phyloP scores from a whole-genome alignment of 306 rosid genomes.

The Prunus campanulata region DNA sequence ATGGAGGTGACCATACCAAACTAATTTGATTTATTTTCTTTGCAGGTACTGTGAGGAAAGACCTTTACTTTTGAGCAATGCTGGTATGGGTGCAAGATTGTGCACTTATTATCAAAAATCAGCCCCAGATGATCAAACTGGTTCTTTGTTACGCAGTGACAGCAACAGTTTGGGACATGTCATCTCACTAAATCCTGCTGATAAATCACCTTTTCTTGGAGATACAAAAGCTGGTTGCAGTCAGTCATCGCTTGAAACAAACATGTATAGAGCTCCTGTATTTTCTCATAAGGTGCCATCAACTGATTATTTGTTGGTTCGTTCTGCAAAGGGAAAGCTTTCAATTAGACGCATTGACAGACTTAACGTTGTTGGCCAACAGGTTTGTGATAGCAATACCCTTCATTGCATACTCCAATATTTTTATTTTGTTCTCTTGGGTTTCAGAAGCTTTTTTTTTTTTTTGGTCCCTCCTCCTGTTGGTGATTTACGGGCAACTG shows the following conservation, averaged over 20 bases:
- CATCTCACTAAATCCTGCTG: slow-evolving; percentile 81
- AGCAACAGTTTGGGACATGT: slow-evolving; percentile 73
- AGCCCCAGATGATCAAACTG: slow-evolving; percentile 85
- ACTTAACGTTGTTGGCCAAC: slow-evolving; percentile 85
- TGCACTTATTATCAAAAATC: slow-evolving; percentile 91
- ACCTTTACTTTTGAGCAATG: slow-evolving; percentile 88
- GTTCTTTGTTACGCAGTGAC: slow-evolving; percentile 60
- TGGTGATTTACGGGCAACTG: background rate
- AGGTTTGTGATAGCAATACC: slow-evolving; percentile 48
- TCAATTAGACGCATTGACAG: slow-evolving; percentile 86
- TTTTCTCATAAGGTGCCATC: slow-evolving; percentile 81
- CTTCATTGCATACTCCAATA: slow-evolving; percentile 11
- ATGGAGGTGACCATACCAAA: slow-evolving; percentile 14
- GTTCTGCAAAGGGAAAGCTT: slow-evolving; percentile 92
- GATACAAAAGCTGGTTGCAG: slow-evolving; percentile 78
- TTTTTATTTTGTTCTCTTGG: background rate
- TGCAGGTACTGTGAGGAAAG: slow-evolving; percentile 95
- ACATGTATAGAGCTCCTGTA: slow-evolving; percentile 94
- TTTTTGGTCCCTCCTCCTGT: background rate
- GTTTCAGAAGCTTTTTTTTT: background rate
- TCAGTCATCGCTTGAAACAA: slow-evolving; percentile 93
- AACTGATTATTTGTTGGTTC: slow-evolving; percentile 87
- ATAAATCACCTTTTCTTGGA: slow-evolving; percentile 95
- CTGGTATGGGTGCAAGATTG: slow-evolving; percentile 94
- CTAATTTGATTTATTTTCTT: slow-evolving; percentile 24